Base-by-base conservation (phyloP, 2,329 filamentous ascomycete genomes). In the Cytospora schulzeri region DNA sequence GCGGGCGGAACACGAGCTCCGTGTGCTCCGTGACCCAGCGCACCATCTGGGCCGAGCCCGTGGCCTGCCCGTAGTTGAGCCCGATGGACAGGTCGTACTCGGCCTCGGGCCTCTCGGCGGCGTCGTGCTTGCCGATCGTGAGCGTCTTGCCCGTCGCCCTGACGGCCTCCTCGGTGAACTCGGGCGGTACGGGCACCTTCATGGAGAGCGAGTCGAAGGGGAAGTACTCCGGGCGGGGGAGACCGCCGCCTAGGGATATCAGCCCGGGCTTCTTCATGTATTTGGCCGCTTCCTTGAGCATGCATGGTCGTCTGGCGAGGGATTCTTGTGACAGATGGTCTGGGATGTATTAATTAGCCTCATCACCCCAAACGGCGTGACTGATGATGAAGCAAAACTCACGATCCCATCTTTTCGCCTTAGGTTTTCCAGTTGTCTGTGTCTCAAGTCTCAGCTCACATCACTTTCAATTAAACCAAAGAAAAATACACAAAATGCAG, bases 1-100 rank as follows among this genome's bases (percentile, higher is more conserved):
- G 92, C 19, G 94, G 93, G 67, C 87, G 83, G 76, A 92, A 91
- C 19, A 97, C 88, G 63, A 98, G 87, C 78, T 99, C 94, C 0
- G 93, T 96, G 78, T 98, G 95, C 80, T 99, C 95, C 0, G 93
- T 96, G 58, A 98, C 83, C 79, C 91, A 98, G 66, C 95, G 88
- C 68, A 97, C 80, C 76, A 99, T 82, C 78, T 97, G 95, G 4
- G 92, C 90, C 14, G 92, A 87, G 22, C 95, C 95, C 22, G 88
- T 88, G 11, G 93, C 89, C 78, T 97, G 93, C 38, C 91, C 92
- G 75, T 99, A 99, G 79, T 99, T 98, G 75, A 97, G 88, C 1
- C 91, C 91, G 67, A 96, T 92, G 54, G 91, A 87, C 59, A 99
- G 85, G 78, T 99, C 95, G 70, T 85, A 85, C 50, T 79, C 78